phyloP scores from a whole-genome alignment of 768 basidiomycete genomes.

The Royoungia palumana region DNA sequence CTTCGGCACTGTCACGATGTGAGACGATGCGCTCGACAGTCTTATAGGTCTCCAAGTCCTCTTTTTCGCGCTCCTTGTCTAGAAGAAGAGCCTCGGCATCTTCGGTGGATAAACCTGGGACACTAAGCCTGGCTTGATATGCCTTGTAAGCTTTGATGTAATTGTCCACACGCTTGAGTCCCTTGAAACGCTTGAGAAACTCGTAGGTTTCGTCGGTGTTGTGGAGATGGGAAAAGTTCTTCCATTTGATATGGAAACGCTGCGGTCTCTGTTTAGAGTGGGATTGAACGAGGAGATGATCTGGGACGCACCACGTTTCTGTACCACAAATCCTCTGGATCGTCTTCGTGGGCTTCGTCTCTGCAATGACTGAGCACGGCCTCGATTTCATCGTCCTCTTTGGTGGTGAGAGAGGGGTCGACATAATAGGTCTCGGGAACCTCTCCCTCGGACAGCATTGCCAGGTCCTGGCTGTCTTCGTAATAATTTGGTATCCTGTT shows the following conservation, averaged over 20 bases:
- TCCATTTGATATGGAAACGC: constrained; percentile 99
- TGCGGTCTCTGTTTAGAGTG: constrained; percentile 32
- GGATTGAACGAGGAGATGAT: background rate
- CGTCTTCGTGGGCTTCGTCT: constrained; percentile 75
- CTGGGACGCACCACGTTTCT: constrained; percentile 69
- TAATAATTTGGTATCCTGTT: constrained; percentile 81
- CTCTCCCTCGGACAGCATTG: constrained; percentile 61
- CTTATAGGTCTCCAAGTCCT: constrained; percentile 88
- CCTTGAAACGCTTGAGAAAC: constrained; percentile 92
- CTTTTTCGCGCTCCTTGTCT: constrained; percentile 87
- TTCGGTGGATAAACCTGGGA: constrained; percentile 72
- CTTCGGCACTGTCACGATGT: constrained; percentile 59
- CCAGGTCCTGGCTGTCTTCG: constrained; percentile 74
- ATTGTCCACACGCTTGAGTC: constrained; percentile 96
- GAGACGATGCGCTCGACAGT: constrained; percentile 88
- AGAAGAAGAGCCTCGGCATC: constrained; percentile 87
- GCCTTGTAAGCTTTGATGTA: constrained; percentile 90
- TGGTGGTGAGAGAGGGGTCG: constrained; percentile 48
- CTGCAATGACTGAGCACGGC: constrained; percentile 83
- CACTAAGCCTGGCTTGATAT: constrained; percentile 63
- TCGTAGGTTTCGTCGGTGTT: constrained; percentile 99
- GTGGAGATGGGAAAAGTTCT: constrained; percentile 95
- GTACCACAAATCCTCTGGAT: constrained; percentile 79
- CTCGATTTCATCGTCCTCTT: constrained; percentile 87
- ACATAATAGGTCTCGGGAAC: constrained; percentile 51